Evolutionary conservation across 768 basidiomycete species (phyloP).

Genomic region (Lactarius deliciosus): DNA sequence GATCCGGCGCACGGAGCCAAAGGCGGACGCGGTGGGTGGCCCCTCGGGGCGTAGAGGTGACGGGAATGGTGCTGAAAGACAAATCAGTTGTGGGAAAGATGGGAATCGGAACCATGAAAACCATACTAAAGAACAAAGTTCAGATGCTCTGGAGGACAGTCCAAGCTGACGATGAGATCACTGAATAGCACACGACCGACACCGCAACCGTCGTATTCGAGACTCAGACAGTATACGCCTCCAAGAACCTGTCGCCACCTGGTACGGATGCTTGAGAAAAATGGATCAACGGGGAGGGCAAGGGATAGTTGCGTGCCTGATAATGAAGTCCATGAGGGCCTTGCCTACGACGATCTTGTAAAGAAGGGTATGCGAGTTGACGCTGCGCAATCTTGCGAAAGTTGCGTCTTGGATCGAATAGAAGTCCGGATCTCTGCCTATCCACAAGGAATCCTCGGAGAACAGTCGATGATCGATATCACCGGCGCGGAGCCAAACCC

Average conservation of each 20-base stretch:
- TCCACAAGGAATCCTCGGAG: constrained; percentile 62
- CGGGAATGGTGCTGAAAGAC: constrained; percentile 49
- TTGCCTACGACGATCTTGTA: constrained; percentile 58
- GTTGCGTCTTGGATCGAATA: constrained; percentile 54
- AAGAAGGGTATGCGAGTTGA: constrained; percentile 46
- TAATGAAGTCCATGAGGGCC: constrained; percentile 54
- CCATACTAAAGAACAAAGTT: constrained; percentile 64
- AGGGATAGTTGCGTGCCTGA: constrained; percentile 42
- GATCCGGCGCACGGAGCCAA: constrained; percentile 54
- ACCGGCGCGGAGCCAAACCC: constrained; percentile 62
- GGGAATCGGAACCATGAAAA: not conserved
- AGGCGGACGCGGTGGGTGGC: constrained; percentile 63
- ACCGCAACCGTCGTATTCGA: constrained; percentile 67
- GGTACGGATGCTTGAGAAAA: not conserved
- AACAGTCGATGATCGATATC: constrained; percentile 64
- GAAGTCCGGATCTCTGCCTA: constrained; percentile 68
- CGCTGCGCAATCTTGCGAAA: constrained; percentile 49
- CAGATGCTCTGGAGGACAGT: constrained; percentile 52
- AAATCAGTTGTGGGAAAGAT: not conserved
- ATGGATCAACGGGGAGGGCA: too few species aligned
- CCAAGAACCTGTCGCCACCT: constrained; percentile 53
- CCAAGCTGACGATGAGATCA: constrained; percentile 50
- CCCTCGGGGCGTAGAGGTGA: constrained; percentile 51
- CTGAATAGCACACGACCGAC: constrained; percentile 56
- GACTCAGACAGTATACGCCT: constrained; percentile 50